These are phyloP conservation scores for Penicillium crystallinum DNA, from an alignment of 495 filamentous ascomycete species.

Conservation along the genomic window DNA sequence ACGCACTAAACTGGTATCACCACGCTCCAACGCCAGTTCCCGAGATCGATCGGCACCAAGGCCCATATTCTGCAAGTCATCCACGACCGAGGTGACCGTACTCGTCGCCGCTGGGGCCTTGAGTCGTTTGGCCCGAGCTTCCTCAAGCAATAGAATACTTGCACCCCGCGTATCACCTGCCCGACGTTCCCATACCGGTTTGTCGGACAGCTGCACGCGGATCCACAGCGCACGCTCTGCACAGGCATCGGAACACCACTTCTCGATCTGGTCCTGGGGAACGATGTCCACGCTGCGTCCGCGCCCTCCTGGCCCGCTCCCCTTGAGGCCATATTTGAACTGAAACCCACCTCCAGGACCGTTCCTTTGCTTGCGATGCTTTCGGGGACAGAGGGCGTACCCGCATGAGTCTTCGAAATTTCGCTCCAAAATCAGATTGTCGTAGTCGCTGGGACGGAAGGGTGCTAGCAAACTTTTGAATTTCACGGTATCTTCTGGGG, in stretches of 20 bases:
- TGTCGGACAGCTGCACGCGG: constrained; percentile 75
- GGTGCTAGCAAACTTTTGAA: constrained; percentile 56
- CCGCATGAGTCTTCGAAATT: constrained; percentile 76
- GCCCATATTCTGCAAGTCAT: constrained; percentile 29
- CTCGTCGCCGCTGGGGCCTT: constrained; percentile 8
- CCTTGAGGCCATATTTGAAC: constrained; percentile 44
- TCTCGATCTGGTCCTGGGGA: constrained; percentile 63
- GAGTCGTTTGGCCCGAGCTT: constrained; percentile 22
- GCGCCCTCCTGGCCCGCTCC: constrained; percentile 47
- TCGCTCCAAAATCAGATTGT: constrained; percentile 78
- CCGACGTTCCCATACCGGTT: constrained; percentile 69
- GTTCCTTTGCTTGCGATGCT: constrained; percentile 42
- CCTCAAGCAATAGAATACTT: constrained; percentile 52
- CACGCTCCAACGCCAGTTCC: constrained; percentile 46
- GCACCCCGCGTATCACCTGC: constrained; percentile 33
- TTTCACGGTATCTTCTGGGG: constrained; percentile 45
- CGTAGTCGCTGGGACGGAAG: constrained; percentile 86
- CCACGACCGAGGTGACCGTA: constrained; percentile 22
- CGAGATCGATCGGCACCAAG: constrained; percentile 22
- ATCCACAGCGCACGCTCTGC: constrained; percentile 74
- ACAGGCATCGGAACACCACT: constrained; percentile 84
- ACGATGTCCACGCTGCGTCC: constrained; percentile 53
- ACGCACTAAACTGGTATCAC: constrained; percentile 30
- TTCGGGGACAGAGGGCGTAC: constrained; percentile 67
- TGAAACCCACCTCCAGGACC: constrained; percentile 37